phyloP scores from a whole-genome alignment of 306 rosid species.

The Begonia loranthoides region DNA sequence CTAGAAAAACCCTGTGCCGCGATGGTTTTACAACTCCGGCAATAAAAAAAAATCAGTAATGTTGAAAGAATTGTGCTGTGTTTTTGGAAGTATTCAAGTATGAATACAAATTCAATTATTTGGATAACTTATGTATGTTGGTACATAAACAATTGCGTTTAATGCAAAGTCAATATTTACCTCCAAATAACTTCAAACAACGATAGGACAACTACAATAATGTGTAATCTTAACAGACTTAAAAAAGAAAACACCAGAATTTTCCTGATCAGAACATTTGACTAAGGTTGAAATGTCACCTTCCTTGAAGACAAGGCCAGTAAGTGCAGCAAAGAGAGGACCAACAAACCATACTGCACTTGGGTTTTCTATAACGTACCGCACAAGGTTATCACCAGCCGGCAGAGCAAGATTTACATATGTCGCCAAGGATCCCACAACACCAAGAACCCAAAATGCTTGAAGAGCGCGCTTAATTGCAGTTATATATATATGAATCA shows the following conservation, averaged over 20 bases:
- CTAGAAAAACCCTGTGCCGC: no score
- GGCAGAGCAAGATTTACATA: conserved; percentile 50
- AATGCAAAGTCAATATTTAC: no score
- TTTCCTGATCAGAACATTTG: no score
- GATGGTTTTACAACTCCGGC: no score
- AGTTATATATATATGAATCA: conserved; percentile 76
- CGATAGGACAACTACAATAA: not conserved
- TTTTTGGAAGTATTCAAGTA: no score
- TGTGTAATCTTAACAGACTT: not conserved
- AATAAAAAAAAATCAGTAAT: no score
- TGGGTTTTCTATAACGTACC: conserved; percentile 47
- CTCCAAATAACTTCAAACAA: not conserved
- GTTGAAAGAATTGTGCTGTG: no score
- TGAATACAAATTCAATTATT: no score
- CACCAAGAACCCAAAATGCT: conserved; percentile 77
- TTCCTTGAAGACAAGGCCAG: conserved; percentile 93
- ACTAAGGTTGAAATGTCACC: conserved; percentile 22
- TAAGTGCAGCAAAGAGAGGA: conserved; percentile 76
- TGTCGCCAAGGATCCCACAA: conserved; percentile 49
- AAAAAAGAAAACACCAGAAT: not conserved
- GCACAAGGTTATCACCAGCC: conserved; percentile 41
- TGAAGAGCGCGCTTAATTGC: conserved; percentile 76
- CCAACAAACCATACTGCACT: conserved; percentile 70
- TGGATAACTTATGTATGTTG: no score
- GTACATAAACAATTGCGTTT: no score